Evolutionary conservation across 345 rosid genomes (phyloP), one percentile per base, ranked within the genome.

Genomic region (Nasturtium officinale): DNA sequence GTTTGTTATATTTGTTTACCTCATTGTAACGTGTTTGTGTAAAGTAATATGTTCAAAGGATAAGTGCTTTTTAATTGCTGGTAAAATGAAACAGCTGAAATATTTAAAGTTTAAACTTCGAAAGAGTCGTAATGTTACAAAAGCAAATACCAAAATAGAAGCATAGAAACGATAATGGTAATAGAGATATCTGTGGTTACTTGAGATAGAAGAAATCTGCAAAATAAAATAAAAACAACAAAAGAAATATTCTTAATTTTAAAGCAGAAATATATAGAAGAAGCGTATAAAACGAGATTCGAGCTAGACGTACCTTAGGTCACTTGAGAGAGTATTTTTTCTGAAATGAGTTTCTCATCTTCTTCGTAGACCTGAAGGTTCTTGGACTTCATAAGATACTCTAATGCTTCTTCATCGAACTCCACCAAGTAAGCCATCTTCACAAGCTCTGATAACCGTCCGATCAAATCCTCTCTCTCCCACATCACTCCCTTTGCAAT

Each of bases 401-500:
- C 69, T 42, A 88, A 57, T 4, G 87, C 90, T 15, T 70, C 82
- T 60, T 79, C 86, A 47, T 82, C 71, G 43, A 86, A 85, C 20
- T 82, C 84, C 46, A 88, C 32, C 61, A 87, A 35, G 74, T 75
- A 83, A 30, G 82, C 92, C 83, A 84, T 56, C 80, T 80, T 87
- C 53, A 90, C 79, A 29, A 88, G 80, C 81, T 83, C 88, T 1
- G 89, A 47, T 0, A 87, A 75, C 63, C 81, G 73, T 51, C 30
- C 61, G 33, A 82, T 72, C 6, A 68, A 78, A 73, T 84, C 87
- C 69, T 86, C 87, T 23, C 77, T 81, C 9, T 79, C 80, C 84
- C 90, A 82, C 30, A 88, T 56, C 23, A 86, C 76, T 51, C 90
- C 93, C 52, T 81, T 70, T 2, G 89, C 76, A 38, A 85, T 80